A percentile compares a stretch with the other conserved stretches of the same genome.
Conservation (phyloP, 2,329 filamentous ascomycete genomes). For the Cladosporium phlei region DNA sequence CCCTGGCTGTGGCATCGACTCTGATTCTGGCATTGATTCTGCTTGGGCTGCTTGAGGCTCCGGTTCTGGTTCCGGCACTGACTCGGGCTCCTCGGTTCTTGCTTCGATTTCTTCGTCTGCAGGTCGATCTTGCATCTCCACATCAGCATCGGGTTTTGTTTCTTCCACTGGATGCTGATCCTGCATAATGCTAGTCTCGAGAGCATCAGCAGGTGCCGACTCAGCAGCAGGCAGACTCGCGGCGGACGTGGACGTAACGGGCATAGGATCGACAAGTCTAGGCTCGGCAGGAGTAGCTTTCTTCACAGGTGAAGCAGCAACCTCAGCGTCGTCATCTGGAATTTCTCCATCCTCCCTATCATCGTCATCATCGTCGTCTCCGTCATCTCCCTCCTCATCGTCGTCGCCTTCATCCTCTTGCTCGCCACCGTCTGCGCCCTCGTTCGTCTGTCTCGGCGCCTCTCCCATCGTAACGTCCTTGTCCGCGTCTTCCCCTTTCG, state of each 20-base stretch:
- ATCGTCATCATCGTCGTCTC: slow-evolving; percentile 41
- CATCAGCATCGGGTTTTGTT: not conserved
- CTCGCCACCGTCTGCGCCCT: slow-evolving; percentile 41
- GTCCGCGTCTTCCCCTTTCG: slow-evolving; percentile 31
- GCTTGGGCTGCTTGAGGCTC: not conserved
- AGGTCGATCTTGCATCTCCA: slow-evolving; percentile 6
- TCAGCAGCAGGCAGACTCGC: not conserved
- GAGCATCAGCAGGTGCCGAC: not conserved
- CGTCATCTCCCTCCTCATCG: slow-evolving; percentile 44
- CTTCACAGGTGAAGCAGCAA: slow-evolving; percentile 17
- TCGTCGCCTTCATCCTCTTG: slow-evolving; percentile 43
- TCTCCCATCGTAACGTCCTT: slow-evolving; percentile 35
- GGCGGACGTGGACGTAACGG: not conserved
- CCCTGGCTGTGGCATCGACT: not conserved
- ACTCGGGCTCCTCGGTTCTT: not conserved
- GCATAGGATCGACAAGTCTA: not conserved
- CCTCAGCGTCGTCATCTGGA: slow-evolving; percentile 26
- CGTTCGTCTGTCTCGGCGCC: slow-evolving; percentile 40
- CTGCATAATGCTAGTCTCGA: not conserved
- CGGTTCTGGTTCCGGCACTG: not conserved
- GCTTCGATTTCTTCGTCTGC: not conserved
- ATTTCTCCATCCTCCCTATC: slow-evolving; percentile 35
- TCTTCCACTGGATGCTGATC: not conserved
- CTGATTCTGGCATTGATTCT: not conserved
- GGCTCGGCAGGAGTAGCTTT: slow-evolving; percentile 14